Conservation (phyloP, 2,329 filamentous ascomycete species). For the Ceratocystis cubensis region DNA sequence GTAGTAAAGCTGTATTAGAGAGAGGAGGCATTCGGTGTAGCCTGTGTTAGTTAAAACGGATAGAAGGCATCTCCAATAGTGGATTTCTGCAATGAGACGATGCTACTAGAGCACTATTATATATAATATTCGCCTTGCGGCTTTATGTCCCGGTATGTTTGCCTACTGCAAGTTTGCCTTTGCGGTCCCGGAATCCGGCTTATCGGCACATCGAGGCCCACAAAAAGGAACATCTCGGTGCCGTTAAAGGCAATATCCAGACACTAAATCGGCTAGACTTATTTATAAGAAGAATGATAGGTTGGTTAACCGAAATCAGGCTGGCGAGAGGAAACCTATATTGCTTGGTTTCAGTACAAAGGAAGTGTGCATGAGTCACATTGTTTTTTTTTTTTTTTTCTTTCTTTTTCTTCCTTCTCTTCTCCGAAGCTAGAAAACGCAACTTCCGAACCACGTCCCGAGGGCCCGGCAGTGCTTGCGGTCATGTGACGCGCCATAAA, state of each 20-base stretch:
- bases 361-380: background rate
- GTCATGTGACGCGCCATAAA: too few relatives aligned
- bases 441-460: too few relatives aligned
- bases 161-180: constrained; percentile 1
- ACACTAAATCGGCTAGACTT: background rate
- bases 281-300: background rate
- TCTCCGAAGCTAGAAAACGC: too few relatives aligned
- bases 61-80: background rate
- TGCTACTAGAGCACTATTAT: background rate
- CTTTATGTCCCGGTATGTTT: background rate
- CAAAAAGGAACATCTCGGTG: background rate
- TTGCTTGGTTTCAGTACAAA: background rate
- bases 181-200: constrained; percentile 11
- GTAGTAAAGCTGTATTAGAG: background rate
- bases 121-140: background rate
- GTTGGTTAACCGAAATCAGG: background rate
- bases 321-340: background rate
- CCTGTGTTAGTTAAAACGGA: background rate
- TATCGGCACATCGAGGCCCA: constrained; percentile 4
- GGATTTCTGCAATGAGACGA: background rate
- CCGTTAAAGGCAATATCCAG: constrained; percentile 1
- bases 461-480: too few relatives aligned
- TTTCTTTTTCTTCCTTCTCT: background rate
- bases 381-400: background rate
- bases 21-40: background rate